Percentiles rank a stretch among this genome's conserved stretches.
These are phyloP conservation scores for Epichloe brachyelytri DNA, from an alignment of 2,329 filamentous ascomycete species.

Conservation along the genomic window DNA sequence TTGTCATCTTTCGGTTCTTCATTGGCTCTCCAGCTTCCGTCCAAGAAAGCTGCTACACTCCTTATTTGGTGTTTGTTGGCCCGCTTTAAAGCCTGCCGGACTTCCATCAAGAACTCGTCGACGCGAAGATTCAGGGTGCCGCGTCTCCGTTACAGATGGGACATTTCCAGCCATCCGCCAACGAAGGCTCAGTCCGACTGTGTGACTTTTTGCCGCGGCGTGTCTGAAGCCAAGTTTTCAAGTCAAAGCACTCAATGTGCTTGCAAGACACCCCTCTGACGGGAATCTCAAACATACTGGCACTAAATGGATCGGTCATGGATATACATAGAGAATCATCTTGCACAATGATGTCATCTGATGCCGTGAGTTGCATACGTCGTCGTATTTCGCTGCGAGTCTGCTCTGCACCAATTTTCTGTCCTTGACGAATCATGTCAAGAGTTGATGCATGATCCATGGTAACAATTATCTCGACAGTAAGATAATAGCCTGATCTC, in stretches of 20 bases:
- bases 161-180: conserved; percentile 69
- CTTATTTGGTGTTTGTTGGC: conserved; percentile 13
- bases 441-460: conserved; percentile 32
- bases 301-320: conserved; percentile 54
- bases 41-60: conserved; percentile 15
- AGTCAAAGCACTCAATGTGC: conserved; percentile 83
- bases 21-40: conserved; percentile 23
- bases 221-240: conserved; percentile 65
- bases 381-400: conserved; percentile 45
- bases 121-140: conserved; percentile 58
- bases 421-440: conserved; percentile 22
- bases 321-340: conserved; percentile 43
- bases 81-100: conserved; percentile 39
- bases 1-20: conserved; percentile 18
- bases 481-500: conserved; percentile 39
- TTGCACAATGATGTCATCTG: conserved; percentile 50
- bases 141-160: conserved; percentile 72
- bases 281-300: conserved; percentile 53
- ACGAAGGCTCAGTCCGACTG: conserved; percentile 32
- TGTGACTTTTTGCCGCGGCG: conserved; percentile 34
- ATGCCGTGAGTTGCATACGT: conserved; percentile 23
- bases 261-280: conserved; percentile 57
- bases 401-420: conserved; percentile 28
- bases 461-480: conserved; percentile 56
- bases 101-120: conserved; percentile 58